Base-by-base conservation (phyloP, 345 rosid genomes). In the Capsella bursapastoris region DNA sequence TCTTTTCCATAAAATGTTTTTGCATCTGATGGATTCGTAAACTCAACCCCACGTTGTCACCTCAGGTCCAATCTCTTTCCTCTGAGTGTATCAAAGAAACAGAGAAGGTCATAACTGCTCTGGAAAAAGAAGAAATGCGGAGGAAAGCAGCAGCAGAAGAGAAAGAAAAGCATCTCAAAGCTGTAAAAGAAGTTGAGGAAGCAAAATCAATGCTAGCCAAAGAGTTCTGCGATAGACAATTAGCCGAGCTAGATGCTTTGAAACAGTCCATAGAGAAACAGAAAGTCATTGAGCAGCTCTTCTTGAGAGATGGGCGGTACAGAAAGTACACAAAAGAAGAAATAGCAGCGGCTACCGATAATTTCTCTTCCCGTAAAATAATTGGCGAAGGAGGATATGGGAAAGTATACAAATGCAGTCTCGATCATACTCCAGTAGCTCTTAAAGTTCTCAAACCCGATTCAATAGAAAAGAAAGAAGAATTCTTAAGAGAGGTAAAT, bases 381-480 rank as follows among this genome's bases (percentile, higher is more conserved):
- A 91, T 93, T 58, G 98, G 97, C 28, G 88, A 88, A 81, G 98
- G 98, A 81, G 88, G 87, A 45, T 93, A 86, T n/a, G 97, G 97
- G 8, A 88, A 87, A 78, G 96, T 93, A 40, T 93, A 93, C 82
- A 89, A 84, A 82, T 84, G 97, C 86, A 82, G 72, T 64, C 89
- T 93, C 28, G 86, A 93, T 77, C 92, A 79, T 70, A 91, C 91
- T 14, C 93, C 94, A 18, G 97, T 86, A 5, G 98, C 98, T 75
- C 81, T 91, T 37, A 91, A 93, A 86, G 86, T 91, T 83, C 84
- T 93, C 58, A 61, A 64, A 55, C 63, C 88, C 0, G 89, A 88
- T 83, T 79, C 87, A 22, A 27, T 79, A 52, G 83, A 83, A 67
- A 86, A 84, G 82, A 86, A 84, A 80, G 87, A 86, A 57, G 98